Percentiles rank a stretch among this genome's conserved stretches.
These are phyloP conservation scores for Acacia concinna DNA, from an alignment of 331 rosid genomes.

Conservation along the genomic window DNA sequence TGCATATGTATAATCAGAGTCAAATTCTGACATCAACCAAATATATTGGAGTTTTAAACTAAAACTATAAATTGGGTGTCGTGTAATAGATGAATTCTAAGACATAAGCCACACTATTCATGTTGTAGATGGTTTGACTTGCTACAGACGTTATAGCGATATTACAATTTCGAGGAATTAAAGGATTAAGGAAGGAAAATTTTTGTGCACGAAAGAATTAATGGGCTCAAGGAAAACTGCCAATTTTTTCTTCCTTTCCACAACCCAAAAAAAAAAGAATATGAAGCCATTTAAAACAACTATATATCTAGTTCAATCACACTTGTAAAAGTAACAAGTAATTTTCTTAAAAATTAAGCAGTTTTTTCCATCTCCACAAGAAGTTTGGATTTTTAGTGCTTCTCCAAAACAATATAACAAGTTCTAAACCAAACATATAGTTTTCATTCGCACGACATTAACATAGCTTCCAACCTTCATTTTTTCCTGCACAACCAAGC, in stretches of 20 bases:
- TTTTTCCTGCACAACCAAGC: conserved; percentile 2
- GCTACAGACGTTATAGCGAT: neutral
- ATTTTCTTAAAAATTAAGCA: neutral
- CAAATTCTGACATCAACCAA: neutral
- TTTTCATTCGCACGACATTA: conserved; percentile 5
- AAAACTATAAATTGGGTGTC: neutral
- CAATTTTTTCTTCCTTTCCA: neutral
- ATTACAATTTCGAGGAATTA: neutral
- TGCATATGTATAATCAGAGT: neutral
- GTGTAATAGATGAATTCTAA: neutral
- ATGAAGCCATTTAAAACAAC: neutral
- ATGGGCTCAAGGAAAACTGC: neutral
- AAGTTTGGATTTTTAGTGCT: too few relatives aligned
- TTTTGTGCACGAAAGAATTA: neutral
- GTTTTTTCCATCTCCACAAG: neutral
- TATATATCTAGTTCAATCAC: neutral
- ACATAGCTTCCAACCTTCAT: neutral
- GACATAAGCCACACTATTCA: neutral
- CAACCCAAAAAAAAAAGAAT: neutral
- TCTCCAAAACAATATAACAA: too few relatives aligned
- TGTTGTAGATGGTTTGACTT: neutral
- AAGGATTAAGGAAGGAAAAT: neutral
- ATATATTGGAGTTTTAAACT: neutral
- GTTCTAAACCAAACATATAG: neutral
- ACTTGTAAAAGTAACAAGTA: neutral